Evolutionary conservation across 108 stramenopile species (phyloP).

Genomic region (Skeletonema marinoi): DNA sequence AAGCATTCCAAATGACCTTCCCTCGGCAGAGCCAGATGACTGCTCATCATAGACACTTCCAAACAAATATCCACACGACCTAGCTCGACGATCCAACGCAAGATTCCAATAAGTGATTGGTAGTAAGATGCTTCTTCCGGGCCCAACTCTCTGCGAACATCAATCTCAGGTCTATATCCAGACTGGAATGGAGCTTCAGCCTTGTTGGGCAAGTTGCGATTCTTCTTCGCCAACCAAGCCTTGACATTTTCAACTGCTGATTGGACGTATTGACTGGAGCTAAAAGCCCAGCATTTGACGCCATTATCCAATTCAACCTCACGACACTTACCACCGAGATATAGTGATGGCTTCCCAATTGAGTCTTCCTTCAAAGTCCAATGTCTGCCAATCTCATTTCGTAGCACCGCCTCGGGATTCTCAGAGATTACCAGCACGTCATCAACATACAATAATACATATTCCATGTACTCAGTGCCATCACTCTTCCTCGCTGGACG

Average conservation of each 20-base stretch:
- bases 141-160: constrained; percentile 12
- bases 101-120: constrained; percentile 39
- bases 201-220: too few species aligned
- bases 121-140: constrained; percentile 5
- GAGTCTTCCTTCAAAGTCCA: constrained; percentile 44
- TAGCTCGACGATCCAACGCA: constrained; percentile 50
- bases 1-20: constrained; percentile 57
- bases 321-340: constrained; percentile 49
- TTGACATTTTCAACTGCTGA: too few species aligned
- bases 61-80: constrained; percentile 34
- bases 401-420: background rate
- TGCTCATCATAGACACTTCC: too few species aligned
- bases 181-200: background rate
- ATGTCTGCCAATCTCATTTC: constrained; percentile 43
- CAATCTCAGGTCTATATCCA: constrained; percentile 37
- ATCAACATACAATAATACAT: constrained; percentile 45
- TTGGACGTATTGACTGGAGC: background rate
- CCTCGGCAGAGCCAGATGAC: too few species aligned
- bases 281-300: constrained; percentile 40
- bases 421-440: constrained; percentile 30
- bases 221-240: too few species aligned
- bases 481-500: constrained; percentile 11
- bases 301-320: constrained; percentile 40
- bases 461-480: constrained; percentile 38
- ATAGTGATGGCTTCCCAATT: constrained; percentile 44